Evolutionary conservation across 805 yeast genomes (phyloP), one percentile per base, ranked within the genome.

Genomic region (Candida nemodendra): DNA sequence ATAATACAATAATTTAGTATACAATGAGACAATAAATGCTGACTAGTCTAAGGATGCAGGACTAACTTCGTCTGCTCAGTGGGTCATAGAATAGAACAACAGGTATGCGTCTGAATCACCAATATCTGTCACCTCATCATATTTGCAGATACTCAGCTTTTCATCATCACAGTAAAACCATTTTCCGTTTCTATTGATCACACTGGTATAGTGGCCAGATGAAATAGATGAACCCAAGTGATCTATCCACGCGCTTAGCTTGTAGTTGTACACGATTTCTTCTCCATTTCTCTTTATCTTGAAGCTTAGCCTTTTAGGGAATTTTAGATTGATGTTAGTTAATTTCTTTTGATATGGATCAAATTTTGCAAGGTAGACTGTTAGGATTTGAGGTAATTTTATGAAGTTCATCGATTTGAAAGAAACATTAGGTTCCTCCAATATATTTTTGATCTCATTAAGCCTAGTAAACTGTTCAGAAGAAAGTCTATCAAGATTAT

Each of bases 161-260:
- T 84, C 91, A 59, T 84, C 95, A 55, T 84, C 91, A 58, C 84
- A 84, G 44, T 73, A 73, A 45, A 81, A 79, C 93, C 93, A 84
- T 48, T 67, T 66, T 23, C 79, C 79, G 41, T 70, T 68, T 5
- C 62, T 59, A 49, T 79, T 75, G 3, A 81, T 79, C 31, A 81
- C 60, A 0, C 88, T 68, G 1, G 90, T 84, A 53, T 84, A 84
- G 57, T 84, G 95, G 0, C 95, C 95, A 34, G 85, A 78, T 41
- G 77, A 74, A 37, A 83, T 63, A 29, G 75, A 74, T 1, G 52
- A 30, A 2, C 95, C 93, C 39, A 71, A 68, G 55, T 84, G 95
- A 52, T 83, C 84, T 4, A 84, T 79, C 43, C 82, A 68, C 1
- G 84, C 85, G 39, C 69, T 69, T 25, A 84, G 60, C 43, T 67